Evolutionary conservation across 176 grass and related monocot species (phyloP).

Genomic region (Urochloa ruziziensis): DNA sequence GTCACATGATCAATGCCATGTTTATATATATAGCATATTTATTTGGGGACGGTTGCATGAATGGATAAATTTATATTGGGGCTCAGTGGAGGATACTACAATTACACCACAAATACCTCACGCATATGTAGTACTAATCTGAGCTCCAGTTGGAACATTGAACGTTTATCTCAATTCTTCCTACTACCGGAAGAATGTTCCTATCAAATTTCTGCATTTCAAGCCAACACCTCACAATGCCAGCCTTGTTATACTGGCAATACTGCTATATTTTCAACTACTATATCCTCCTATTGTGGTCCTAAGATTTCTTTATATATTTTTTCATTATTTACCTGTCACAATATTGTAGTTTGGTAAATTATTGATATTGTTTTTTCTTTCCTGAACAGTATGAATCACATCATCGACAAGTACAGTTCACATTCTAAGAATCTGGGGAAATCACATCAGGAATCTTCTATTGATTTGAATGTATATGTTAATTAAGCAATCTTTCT

Average conservation of each 20-base stretch:
- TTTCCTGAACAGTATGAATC: slow-evolving; percentile 67
- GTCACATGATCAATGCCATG: not conserved
- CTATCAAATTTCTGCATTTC: not conserved
- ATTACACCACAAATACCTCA: not conserved
- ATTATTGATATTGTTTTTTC: slow-evolving; percentile 19
- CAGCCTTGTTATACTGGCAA: not conserved
- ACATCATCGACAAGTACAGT: slow-evolving; percentile 68
- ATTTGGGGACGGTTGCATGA: too few species aligned
- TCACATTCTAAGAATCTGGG: slow-evolving; percentile 69
- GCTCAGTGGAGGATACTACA: not conserved
- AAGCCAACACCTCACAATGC: not conserved
- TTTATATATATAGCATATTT: too few species aligned
- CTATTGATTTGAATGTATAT: slow-evolving; percentile 92
- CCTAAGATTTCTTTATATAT: not conserved
- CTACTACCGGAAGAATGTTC: not conserved
- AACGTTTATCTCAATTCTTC: not conserved
- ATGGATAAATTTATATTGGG: not conserved
- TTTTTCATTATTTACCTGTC: not conserved
- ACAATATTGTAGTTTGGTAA: not conserved
- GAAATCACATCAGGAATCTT: slow-evolving; percentile 46
- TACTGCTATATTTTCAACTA: not conserved
- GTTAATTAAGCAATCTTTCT: slow-evolving; percentile 5
- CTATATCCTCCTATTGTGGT: not conserved
- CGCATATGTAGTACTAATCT: not conserved
- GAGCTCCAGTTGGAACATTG: not conserved